phyloP scores from a whole-genome alignment of 2,329 filamentous ascomycete genomes.

The Trichoderma sp. region DNA sequence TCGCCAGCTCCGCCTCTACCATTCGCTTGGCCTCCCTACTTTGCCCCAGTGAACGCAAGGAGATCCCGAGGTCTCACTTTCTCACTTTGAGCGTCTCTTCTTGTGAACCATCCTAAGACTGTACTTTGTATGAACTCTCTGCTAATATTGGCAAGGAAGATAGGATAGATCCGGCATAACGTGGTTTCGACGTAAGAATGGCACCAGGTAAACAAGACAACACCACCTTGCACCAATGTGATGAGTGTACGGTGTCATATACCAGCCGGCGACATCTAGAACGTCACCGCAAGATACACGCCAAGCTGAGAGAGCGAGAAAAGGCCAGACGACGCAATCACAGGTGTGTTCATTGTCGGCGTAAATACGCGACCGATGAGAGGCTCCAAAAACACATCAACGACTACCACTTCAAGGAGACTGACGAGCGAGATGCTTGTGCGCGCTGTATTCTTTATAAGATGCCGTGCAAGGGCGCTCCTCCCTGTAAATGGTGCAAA shows the following conservation, averaged over 20 bases:
- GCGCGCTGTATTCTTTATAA: slow-evolving; percentile 30
- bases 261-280: slow-evolving; percentile 28
- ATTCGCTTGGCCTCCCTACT: neutral
- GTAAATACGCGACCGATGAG: slow-evolving; percentile 28
- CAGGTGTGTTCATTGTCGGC: slow-evolving; percentile 27
- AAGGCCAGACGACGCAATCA: neutral
- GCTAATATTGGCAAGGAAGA: neutral
- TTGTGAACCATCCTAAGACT: neutral
- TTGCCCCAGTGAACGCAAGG: neutral
- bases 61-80: neutral
- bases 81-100: neutral
- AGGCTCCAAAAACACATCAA: slow-evolving; percentile 23
- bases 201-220: neutral
- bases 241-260: slow-evolving; percentile 25
- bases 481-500: slow-evolving; percentile 28
- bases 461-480: slow-evolving; percentile 26
- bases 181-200: neutral
- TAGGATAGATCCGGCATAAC: neutral
- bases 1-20: neutral
- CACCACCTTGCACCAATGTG: slow-evolving; percentile 22
- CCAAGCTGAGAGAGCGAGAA: neutral
- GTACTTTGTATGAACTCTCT: neutral
- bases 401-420: slow-evolving; percentile 29
- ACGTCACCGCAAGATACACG: slow-evolving; percentile 31
- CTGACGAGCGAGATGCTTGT: slow-evolving; percentile 21